A percentile compares a stretch with the other conserved stretches of the same genome.
phyloP scores from a whole-genome alignment of 1,139 yeast genomes.

The Geotrichum bryndzae region DNA sequence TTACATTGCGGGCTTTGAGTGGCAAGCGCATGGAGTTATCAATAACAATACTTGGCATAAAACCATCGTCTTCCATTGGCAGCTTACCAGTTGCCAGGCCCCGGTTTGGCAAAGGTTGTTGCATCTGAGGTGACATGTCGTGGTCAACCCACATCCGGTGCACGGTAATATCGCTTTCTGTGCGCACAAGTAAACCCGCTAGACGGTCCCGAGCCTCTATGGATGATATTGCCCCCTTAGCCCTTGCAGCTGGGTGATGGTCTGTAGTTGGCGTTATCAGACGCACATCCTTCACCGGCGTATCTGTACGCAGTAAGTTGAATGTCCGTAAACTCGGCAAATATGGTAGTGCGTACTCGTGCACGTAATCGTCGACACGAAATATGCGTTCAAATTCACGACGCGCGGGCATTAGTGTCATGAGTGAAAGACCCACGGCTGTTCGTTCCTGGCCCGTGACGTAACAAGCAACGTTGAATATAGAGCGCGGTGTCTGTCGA shows the following conservation, averaged over 20 bases:
- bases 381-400: background rate
- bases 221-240: background rate
- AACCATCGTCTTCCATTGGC: background rate
- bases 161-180: slow-evolving; percentile 9
- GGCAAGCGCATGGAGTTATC: slow-evolving; percentile 3
- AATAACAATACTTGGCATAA: background rate
- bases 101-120: background rate
- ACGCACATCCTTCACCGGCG: slow-evolving; percentile 11
- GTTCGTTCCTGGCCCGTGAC: slow-evolving; percentile 13
- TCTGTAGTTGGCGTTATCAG: slow-evolving; percentile 5
- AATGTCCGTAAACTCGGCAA: slow-evolving; percentile 7
- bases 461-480: background rate
- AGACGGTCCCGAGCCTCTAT: background rate
- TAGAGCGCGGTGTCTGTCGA: background rate
- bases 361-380: background rate
- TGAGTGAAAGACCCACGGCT: slow-evolving; percentile 11
- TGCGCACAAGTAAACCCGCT: slow-evolving; percentile 10
- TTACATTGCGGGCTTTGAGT: slow-evolving; percentile 11
- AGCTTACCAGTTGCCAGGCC: background rate
- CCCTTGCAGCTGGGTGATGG: background rate
- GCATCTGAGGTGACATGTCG: background rate
- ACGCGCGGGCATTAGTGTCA: background rate
- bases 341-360: background rate
- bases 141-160: slow-evolving; percentile 9
- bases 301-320: slow-evolving; percentile 9